Percentiles rank a stretch among this genome's conserved stretches.
Evolutionary conservation across 2,329 filamentous ascomycete genomes (phyloP).

Genomic region (Diplodia scrobiculata): DNA sequence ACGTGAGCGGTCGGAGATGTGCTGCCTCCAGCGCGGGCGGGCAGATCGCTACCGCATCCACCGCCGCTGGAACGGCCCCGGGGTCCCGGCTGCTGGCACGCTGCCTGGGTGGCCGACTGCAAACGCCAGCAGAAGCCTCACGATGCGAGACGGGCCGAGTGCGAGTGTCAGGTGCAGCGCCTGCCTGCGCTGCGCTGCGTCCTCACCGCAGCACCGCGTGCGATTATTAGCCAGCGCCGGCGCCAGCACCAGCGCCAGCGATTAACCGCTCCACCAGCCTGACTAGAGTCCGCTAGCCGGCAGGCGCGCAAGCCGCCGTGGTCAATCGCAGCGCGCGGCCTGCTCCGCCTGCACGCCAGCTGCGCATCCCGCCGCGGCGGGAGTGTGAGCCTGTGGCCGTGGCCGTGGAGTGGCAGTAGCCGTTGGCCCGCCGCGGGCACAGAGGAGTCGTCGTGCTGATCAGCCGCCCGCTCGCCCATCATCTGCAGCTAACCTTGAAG

Average conservation of each 20-base stretch:
- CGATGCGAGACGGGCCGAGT: conserved; percentile 21
- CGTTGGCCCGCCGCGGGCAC: conserved; percentile 25
- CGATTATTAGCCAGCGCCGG: conserved; percentile 33
- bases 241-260: conserved; percentile 36
- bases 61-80: conserved; percentile 8
- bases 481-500: conserved; percentile 29
- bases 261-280: conserved; percentile 30
- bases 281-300: conserved; percentile 31
- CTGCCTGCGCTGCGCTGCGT: conserved; percentile 29
- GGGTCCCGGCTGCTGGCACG: conserved; percentile 3
- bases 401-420: conserved; percentile 10
- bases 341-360: conserved; percentile 22
- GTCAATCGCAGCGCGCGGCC: conserved; percentile 36
- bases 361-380: conserved; percentile 14
- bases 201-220: conserved; percentile 33
- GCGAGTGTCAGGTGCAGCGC: conserved; percentile 16
- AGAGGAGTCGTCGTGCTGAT: conserved; percentile 24
- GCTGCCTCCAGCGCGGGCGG: conserved; percentile 6
- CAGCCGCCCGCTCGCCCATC: conserved; percentile 27
- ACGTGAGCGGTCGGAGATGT: conserved; percentile 25
- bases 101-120: background rate
- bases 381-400: conserved; percentile 15
- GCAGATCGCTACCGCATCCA: conserved; percentile 20
- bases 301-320: conserved; percentile 39
- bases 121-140: conserved; percentile 8